Conservation (phyloP, 2,329 filamentous ascomycete species). For the Xylariaceae sp. region DNA sequence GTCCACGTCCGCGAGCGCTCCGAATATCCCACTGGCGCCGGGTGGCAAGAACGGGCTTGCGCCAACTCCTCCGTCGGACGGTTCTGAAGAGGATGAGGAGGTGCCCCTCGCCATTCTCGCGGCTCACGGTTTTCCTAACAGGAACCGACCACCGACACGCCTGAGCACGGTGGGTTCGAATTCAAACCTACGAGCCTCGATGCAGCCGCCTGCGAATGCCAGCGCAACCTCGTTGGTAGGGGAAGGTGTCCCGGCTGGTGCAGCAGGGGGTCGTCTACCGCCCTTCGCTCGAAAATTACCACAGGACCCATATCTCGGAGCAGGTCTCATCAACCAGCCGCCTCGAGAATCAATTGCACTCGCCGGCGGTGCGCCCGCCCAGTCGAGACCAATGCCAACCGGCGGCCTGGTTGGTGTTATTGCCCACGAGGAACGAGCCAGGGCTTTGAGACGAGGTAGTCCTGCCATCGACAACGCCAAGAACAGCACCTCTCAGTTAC, state of each 20-base stretch:
- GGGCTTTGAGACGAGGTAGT: slow-evolving; percentile 72
- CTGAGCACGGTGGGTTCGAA: slow-evolving; percentile 62
- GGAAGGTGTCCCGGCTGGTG: slow-evolving; percentile 36
- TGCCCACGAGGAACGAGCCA: slow-evolving; percentile 73
- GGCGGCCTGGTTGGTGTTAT: slow-evolving; percentile 86
- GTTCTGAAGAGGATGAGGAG: slow-evolving; percentile 78
- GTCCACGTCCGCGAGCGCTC: slow-evolving; percentile 55
- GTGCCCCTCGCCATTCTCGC: slow-evolving; percentile 80
- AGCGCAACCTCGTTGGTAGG: slow-evolving; percentile 54
- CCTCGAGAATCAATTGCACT: slow-evolving; percentile 72
- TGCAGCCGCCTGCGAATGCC: slow-evolving; percentile 40
- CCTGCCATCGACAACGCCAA: slow-evolving; percentile 56
- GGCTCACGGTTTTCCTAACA: slow-evolving; percentile 81
- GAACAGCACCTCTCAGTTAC: slow-evolving; percentile 33
- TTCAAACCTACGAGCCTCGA: slow-evolving; percentile 61
- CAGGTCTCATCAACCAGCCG: slow-evolving; percentile 65
- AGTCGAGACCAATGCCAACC: slow-evolving; percentile 48
- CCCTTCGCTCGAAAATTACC: slow-evolving; percentile 79
- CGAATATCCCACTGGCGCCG: slow-evolving; percentile 44
- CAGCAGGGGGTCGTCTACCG: slow-evolving; percentile 53
- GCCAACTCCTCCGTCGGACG: slow-evolving; percentile 38
- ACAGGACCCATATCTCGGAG: slow-evolving; percentile 78
- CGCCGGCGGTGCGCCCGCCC: slow-evolving; percentile 48
- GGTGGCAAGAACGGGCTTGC: slow-evolving; percentile 32
- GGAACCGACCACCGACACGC: slow-evolving; percentile 66